phyloP scores from a whole-genome alignment of 768 basidiomycete species.

The Chalciporus piperatus region DNA sequence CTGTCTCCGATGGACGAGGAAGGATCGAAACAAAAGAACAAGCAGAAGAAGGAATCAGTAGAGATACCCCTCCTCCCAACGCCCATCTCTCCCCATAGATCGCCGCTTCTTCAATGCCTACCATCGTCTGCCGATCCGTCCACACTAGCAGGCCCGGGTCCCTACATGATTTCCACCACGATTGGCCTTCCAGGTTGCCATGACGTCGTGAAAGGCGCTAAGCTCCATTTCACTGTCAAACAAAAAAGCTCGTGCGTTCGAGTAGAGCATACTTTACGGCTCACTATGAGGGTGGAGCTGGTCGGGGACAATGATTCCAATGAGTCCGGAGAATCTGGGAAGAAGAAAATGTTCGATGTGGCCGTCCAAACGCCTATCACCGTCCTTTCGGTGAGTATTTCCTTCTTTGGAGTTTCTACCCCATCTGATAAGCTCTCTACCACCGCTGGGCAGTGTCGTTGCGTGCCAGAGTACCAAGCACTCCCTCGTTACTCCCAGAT shows the following conservation, averaged over 20 bases:
- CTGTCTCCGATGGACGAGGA: not conserved
- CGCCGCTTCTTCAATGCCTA: conserved; percentile 21
- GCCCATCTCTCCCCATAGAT: conserved; percentile 29
- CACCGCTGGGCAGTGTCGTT: conserved; percentile 59
- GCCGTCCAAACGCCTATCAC: conserved; percentile 84
- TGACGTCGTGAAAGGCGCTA: conserved; percentile 5
- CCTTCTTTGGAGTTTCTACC: not conserved
- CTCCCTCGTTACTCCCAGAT: conserved; percentile 71
- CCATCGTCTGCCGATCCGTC: conserved; percentile 19
- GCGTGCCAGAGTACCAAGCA: conserved; percentile 73
- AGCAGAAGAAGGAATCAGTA: conserved; percentile 1
- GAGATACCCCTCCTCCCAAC: conserved; percentile 28
- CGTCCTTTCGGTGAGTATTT: conserved; percentile 73
- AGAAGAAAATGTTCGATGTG: conserved; percentile 82
- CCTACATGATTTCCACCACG: conserved; percentile 16
- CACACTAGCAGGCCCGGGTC: conserved; percentile 24
- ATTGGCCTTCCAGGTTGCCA: conserved; percentile 21
- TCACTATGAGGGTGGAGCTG: conserved; percentile 77
- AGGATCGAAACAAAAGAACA: conserved; percentile 11
- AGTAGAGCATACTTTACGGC: conserved; percentile 75
- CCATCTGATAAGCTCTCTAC: not conserved
- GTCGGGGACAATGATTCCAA: conserved; percentile 65
- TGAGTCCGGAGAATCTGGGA: conserved; percentile 58
- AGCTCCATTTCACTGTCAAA: conserved; percentile 74
- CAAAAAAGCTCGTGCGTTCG: conserved; percentile 62